These are phyloP conservation scores for Lasiodiplodia sp. DNA, from an alignment of 2,329 filamentous ascomycete species.

Conservation along the genomic window DNA sequence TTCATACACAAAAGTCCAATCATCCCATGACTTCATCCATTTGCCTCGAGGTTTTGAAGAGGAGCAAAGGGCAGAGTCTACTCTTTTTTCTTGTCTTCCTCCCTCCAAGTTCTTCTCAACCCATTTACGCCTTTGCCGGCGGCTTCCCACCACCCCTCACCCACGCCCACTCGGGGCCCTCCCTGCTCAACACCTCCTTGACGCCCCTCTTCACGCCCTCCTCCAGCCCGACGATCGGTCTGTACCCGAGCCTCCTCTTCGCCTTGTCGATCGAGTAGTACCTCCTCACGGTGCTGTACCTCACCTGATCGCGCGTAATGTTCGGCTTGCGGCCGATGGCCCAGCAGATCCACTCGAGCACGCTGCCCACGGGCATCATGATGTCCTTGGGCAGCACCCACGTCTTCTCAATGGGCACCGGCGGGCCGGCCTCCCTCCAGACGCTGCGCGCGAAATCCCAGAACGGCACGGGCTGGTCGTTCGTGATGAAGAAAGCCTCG, in stretches of 20 bases:
- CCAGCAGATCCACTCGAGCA: constrained; percentile 57
- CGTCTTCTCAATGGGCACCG: constrained; percentile 45
- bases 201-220: constrained; percentile 65
- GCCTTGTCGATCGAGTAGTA: constrained; percentile 83
- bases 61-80: too few relatives aligned
- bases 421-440: constrained; percentile 55
- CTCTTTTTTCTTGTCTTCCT: too few relatives aligned
- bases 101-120: not conserved
- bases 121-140: constrained; percentile 15
- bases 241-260: constrained; percentile 72
- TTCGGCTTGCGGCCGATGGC: constrained; percentile 54
- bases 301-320: constrained; percentile 57
- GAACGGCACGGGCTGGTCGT: constrained; percentile 59
- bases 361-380: constrained; percentile 50
- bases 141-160: constrained; percentile 17
- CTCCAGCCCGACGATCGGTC: constrained; percentile 70
- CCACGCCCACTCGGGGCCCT: constrained; percentile 29
- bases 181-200: constrained; percentile 44
- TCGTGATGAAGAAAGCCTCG: constrained; percentile 61
- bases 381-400: constrained; percentile 54
- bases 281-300: constrained; percentile 75
- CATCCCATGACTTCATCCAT: too few relatives aligned
- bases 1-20: too few relatives aligned
- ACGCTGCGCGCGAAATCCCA: constrained; percentile 58
- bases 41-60: too few relatives aligned